Percentiles rank a stretch among this genome's conserved stretches.
Conservation (phyloP, 768 basidiomycete genomes). For the Serendipita indica region DNA sequence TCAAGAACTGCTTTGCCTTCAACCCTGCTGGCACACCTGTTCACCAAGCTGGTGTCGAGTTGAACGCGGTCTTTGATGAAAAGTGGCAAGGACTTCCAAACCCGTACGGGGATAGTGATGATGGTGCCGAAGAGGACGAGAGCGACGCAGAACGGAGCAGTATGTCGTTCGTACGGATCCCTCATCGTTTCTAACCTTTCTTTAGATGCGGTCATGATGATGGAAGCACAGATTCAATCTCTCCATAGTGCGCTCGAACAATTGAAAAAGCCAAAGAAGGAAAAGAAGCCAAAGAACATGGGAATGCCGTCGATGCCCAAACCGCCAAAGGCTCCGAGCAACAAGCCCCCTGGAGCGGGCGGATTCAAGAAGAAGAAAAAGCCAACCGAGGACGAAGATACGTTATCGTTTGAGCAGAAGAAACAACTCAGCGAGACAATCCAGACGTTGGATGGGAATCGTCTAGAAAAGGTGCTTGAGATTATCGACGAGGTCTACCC, state of each 20-base stretch:
- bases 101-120: constrained; percentile 31
- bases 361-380: constrained; percentile 37
- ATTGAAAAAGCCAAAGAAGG: constrained; percentile 46
- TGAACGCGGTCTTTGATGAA: constrained; percentile 82
- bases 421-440: constrained; percentile 96
- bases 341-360: constrained; percentile 42
- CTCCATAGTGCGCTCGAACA: constrained; percentile 56
- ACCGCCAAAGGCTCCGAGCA: constrained; percentile 35
- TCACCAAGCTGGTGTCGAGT: constrained; percentile 66
- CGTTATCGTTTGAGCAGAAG: constrained; percentile 91
- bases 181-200: constrained; percentile 2
- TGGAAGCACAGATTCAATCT: constrained; percentile 70
- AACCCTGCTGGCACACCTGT: constrained; percentile 83
- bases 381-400: constrained; percentile 52
- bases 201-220: constrained; percentile 54
- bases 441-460: constrained; percentile 61
- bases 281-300: constrained; percentile 48
- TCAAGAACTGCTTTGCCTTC: constrained; percentile 83
- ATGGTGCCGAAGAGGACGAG: constrained; percentile 52
- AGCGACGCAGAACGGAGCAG: constrained; percentile 35
- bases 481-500: constrained; percentile 93
- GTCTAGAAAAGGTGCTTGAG: constrained; percentile 79
- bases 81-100: constrained; percentile 75
- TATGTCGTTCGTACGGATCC: constrained; percentile 9
- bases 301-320: constrained; percentile 20